Conservation (phyloP, 495 filamentous ascomycete species). For the Neurospora tetraspora region DNA sequence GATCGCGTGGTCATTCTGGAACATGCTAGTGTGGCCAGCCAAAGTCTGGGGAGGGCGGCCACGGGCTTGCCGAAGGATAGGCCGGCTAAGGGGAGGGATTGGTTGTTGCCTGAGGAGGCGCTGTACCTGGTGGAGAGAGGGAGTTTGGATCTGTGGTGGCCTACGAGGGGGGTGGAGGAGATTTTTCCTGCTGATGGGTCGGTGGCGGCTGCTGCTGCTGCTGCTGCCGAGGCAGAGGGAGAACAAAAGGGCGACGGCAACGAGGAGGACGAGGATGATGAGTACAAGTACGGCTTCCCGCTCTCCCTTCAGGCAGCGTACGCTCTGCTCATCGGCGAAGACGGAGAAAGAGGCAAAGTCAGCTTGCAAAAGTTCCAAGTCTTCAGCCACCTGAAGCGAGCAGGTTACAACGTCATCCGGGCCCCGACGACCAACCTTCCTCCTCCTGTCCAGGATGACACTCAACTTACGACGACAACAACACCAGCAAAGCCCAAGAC, state of each 20-base stretch:
- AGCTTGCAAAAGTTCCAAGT: slow-evolving; percentile 78
- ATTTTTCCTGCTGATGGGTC: slow-evolving; percentile 18
- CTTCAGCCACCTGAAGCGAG: slow-evolving; percentile 71
- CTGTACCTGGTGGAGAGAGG: slow-evolving; percentile 83
- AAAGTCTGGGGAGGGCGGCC: slow-evolving; percentile 33
- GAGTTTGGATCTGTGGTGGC: slow-evolving; percentile 77
- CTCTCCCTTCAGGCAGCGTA: slow-evolving; percentile 89
- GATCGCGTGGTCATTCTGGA: slow-evolving; percentile 42
- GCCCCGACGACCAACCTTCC: slow-evolving; percentile 40
- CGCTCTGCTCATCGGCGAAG: slow-evolving; percentile 59
- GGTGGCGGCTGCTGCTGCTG: not conserved
- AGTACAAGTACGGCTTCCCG: slow-evolving; percentile 56
- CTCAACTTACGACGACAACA: not conserved
- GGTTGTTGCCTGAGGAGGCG: slow-evolving; percentile 88
- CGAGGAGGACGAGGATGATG: slow-evolving; percentile 24
- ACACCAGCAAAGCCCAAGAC: slow-evolving; percentile 2
- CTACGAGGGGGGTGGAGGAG: slow-evolving; percentile 32
- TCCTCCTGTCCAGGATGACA: slow-evolving; percentile 1
- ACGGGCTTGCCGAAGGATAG: slow-evolving; percentile 30
- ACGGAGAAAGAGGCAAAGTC: slow-evolving; percentile 48
- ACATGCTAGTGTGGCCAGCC: slow-evolving; percentile 29
- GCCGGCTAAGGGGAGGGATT: slow-evolving; percentile 48
- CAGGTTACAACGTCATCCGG: slow-evolving; percentile 69
- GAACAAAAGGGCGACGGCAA: slow-evolving; percentile 15
- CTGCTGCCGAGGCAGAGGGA: slow-evolving; percentile 6